Percentiles rank a stretch among this genome's conserved stretches.
These are phyloP conservation scores for Pichia deserticola DNA, from an alignment of 805 yeast genomes.

Conservation along the genomic window DNA sequence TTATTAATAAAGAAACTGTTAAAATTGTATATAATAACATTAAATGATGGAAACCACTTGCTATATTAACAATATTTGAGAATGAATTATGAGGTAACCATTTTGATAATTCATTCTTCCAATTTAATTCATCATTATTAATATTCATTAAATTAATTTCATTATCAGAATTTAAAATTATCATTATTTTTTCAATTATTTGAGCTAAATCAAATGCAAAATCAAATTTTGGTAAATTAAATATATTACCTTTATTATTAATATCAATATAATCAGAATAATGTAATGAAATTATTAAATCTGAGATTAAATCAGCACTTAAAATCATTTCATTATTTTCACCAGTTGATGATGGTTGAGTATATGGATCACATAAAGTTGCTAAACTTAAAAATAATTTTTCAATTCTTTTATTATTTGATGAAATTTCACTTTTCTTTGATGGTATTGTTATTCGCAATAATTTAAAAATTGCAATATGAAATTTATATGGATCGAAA, in stretches of 20 bases:
- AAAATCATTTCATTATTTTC: conserved; percentile 37
- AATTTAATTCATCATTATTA: conserved; percentile 32
- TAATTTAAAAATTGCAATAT: conserved; percentile 23
- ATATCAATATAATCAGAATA: conserved; percentile 16
- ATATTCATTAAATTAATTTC: conserved; percentile 34
- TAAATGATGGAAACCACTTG: conserved; percentile 30
- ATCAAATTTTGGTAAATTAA: conserved; percentile 28
- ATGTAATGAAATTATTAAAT: conserved; percentile 40
- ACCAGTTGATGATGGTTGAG: conserved; percentile 62
- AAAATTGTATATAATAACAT: conserved; percentile 40
- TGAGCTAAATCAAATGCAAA: conserved; percentile 26
- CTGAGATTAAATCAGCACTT: conserved; percentile 50
- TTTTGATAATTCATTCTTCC: conserved; percentile 25
- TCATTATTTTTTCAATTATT: conserved; percentile 33
- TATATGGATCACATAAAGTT: conserved; percentile 50
- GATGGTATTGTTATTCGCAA: conserved; percentile 19
- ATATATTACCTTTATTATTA: conserved; percentile 16
- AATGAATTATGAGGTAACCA: conserved; percentile 34
- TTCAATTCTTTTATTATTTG: conserved; percentile 11
- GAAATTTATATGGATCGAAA: conserved; percentile 24
- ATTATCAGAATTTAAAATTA: conserved; percentile 34
- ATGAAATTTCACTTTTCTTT: conserved; percentile 1
- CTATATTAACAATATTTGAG: conserved; percentile 16
- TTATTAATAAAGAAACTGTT: conserved; percentile 35
- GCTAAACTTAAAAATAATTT: conserved; percentile 26